phyloP scores from a whole-genome alignment of 495 filamentous ascomycete species.

The Neurospora tetrasperma region DNA sequence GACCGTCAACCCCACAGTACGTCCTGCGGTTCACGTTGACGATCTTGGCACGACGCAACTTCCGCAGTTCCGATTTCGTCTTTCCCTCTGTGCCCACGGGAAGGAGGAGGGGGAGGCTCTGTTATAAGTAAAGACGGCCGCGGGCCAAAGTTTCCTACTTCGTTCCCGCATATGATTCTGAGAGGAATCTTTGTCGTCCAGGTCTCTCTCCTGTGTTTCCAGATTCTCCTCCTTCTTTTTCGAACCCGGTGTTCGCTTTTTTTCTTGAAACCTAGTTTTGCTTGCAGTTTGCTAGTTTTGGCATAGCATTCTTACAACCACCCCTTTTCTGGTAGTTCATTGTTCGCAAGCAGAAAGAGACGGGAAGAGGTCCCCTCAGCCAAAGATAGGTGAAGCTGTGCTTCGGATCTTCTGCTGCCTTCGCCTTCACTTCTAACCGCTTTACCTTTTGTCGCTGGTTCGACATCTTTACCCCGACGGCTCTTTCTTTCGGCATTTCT shows the following conservation, averaged over 20 bases:
- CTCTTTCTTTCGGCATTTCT: not conserved
- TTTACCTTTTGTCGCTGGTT: not conserved
- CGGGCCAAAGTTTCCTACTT: not conserved
- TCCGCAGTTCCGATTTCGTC: not conserved
- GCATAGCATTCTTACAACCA: not conserved
- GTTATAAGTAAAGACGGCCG: not conserved
- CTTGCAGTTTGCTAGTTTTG: not conserved
- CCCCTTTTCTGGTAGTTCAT: not conserved
- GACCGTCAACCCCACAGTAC: not conserved
- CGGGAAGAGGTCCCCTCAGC: not conserved
- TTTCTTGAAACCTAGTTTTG: not conserved
- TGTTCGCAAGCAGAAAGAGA: not conserved
- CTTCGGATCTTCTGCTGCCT: not conserved
- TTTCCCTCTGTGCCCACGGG: not conserved
- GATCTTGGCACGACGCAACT: not conserved
- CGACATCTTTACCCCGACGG: not conserved
- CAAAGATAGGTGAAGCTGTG: not conserved
- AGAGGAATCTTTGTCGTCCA: not conserved
- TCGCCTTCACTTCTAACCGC: not conserved
- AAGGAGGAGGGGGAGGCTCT: not conserved
- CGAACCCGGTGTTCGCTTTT: not conserved
- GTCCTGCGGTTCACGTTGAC: not conserved
- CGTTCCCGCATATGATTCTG: not conserved
- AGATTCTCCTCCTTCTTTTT: not conserved
- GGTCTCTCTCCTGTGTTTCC: not conserved